These are phyloP conservation scores for Pleochaeta shiraiana DNA, from an alignment of 2,329 filamentous ascomycete species.

Conservation along the genomic window DNA sequence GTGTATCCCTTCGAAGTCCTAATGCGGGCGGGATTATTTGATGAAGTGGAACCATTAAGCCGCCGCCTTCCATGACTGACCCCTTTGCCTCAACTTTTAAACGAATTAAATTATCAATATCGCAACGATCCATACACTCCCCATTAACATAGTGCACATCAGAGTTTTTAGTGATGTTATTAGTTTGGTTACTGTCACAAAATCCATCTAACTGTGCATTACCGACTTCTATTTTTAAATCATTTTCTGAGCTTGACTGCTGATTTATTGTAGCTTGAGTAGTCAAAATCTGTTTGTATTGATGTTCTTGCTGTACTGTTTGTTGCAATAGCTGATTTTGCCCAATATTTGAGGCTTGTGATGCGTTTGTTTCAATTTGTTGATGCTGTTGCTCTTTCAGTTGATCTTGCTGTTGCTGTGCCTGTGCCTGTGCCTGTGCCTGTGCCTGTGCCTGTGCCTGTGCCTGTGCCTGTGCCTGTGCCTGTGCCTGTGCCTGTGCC, in stretches of 20 bases:
- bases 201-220: constrained; percentile 58
- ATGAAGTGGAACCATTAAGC: constrained; percentile 47
- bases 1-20: neutral
- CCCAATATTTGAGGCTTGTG: constrained; percentile 5
- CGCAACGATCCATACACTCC: constrained; percentile 33
- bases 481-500: too few species aligned
- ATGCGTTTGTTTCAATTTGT: constrained; percentile 7
- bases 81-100: constrained; percentile 42
- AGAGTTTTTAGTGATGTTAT: constrained; percentile 32
- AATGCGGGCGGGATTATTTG: constrained; percentile 15
- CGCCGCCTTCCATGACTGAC: constrained; percentile 48
- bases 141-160: constrained; percentile 28
- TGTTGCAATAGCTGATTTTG: constrained; percentile 3
- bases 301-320: constrained; percentile 7
- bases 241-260: constrained; percentile 18
- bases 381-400: constrained; percentile 11
- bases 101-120: constrained; percentile 49
- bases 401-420: constrained; percentile 6
- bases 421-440: neutral
- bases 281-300: constrained; percentile 17
- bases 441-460: neutral
- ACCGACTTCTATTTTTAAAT: too few species aligned
- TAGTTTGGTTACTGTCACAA: constrained; percentile 31
- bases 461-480: neutral
- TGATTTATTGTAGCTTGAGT: constrained; percentile 17